Conservation (phyloP, 2,329 filamentous ascomycete genomes). For the Cryphonectria nitschkei region DNA sequence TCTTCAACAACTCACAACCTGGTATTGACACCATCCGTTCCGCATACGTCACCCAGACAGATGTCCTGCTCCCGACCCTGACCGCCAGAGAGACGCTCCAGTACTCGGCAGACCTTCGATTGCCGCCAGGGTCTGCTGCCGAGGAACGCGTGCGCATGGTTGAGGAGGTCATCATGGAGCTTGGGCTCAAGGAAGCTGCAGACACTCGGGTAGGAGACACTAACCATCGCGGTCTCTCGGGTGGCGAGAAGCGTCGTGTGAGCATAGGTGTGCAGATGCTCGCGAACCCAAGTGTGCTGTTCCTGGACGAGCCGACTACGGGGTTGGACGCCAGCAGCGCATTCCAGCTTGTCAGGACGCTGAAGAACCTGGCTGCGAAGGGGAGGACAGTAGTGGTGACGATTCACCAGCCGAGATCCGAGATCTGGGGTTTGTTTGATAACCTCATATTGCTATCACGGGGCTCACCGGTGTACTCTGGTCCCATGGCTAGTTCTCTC, state of each 20-base stretch:
- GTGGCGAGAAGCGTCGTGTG: slow-evolving; percentile 76
- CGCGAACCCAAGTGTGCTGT: slow-evolving; percentile 77
- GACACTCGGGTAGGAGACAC: slow-evolving; percentile 74
- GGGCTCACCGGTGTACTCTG: slow-evolving; percentile 71
- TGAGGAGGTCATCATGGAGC: slow-evolving; percentile 75
- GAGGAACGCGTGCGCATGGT: slow-evolving; percentile 66
- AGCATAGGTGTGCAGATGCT: slow-evolving; percentile 79
- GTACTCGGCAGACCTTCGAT: slow-evolving; percentile 72
- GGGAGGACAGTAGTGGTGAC: slow-evolving; percentile 74
- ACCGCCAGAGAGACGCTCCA: slow-evolving; percentile 76
- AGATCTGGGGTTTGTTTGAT: slow-evolving; percentile 80
- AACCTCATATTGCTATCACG: slow-evolving; percentile 69
- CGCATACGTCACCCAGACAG: slow-evolving; percentile 75
- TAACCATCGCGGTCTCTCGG: slow-evolving; percentile 75
- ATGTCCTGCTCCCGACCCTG: slow-evolving; percentile 72
- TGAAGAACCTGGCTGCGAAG: slow-evolving; percentile 69
- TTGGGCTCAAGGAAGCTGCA: slow-evolving; percentile 77
- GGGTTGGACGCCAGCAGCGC: slow-evolving; percentile 78
- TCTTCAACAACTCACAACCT: slow-evolving; percentile 67
- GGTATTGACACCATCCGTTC: slow-evolving; percentile 56
- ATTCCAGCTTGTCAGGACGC: slow-evolving; percentile 71
- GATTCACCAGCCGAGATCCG: slow-evolving; percentile 77
- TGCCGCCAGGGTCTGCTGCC: slow-evolving; percentile 64
- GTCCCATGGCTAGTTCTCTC: slow-evolving; percentile 59
- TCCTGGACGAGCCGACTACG: slow-evolving; percentile 80